Evolutionary conservation across 805 yeast genomes (phyloP).

Genomic region (Starmerella floris): DNA sequence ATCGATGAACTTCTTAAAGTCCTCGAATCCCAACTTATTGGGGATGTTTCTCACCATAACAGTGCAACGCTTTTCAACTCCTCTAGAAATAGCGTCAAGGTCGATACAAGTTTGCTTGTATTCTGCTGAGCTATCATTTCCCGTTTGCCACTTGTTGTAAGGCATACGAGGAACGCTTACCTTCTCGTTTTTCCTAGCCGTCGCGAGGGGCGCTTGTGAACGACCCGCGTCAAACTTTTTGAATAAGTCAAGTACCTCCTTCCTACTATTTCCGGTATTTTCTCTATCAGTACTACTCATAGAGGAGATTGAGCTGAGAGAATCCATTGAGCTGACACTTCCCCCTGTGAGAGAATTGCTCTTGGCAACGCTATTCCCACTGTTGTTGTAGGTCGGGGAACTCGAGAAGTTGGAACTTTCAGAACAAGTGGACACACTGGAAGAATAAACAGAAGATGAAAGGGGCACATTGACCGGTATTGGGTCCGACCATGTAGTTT

Average conservation of each 20-base stretch:
- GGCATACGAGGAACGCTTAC: neutral
- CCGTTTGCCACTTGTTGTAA: neutral
- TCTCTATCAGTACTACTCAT: neutral
- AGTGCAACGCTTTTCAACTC: constrained; percentile 36
- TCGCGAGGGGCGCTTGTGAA: no score
- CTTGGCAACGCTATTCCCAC: no score
- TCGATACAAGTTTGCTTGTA: constrained; percentile 19
- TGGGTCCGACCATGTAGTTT: no score
- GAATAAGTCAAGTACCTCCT: neutral
- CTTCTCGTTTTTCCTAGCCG: neutral
- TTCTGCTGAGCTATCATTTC: neutral
- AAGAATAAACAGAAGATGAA: no score
- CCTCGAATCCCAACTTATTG: constrained; percentile 36
- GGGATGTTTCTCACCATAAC: constrained; percentile 44
- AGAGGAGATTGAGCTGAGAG: neutral
- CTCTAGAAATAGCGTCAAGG: constrained; percentile 31
- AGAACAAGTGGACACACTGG: no score
- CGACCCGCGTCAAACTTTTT: neutral
- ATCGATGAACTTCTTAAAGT: constrained; percentile 36
- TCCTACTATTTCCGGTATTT: neutral
- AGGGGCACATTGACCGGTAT: no score
- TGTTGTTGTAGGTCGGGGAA: no score
- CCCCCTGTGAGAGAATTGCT: no score
- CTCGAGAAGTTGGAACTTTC: no score
- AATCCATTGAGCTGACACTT: constrained; percentile 2